Conservation (phyloP, 768 basidiomycete species). For the Lentinus tigrinus region DNA sequence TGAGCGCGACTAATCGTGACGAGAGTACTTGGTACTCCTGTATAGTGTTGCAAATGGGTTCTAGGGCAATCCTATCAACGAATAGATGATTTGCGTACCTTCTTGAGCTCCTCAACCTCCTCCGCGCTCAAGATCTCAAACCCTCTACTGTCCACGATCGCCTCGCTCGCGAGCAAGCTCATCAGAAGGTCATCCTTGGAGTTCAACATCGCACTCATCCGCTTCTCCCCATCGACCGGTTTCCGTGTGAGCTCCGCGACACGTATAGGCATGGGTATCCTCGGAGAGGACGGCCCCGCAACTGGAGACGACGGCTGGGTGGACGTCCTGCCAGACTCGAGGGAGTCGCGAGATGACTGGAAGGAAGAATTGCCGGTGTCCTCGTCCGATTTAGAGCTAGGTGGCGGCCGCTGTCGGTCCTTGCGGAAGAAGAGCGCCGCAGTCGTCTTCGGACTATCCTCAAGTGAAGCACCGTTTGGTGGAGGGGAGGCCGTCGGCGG, state of each 20-base stretch:
- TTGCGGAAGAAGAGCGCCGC: slow-evolving; percentile 53
- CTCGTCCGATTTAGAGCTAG: slow-evolving; percentile 21
- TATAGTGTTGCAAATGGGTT: not conserved
- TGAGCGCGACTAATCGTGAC: slow-evolving; percentile 62
- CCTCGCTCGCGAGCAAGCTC: slow-evolving; percentile 89
- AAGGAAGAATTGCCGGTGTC: slow-evolving; percentile 28
- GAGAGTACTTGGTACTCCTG: slow-evolving; percentile 77
- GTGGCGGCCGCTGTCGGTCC: slow-evolving; percentile 39
- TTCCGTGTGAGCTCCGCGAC: slow-evolving; percentile 35
- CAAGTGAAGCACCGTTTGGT: slow-evolving; percentile 21
- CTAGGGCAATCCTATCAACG: no score
- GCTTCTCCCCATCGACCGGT: slow-evolving; percentile 39
- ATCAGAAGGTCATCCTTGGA: slow-evolving; percentile 84
- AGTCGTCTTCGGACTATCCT: slow-evolving; percentile 38
- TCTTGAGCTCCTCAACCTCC: slow-evolving; percentile 69
- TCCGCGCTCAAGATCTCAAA: slow-evolving; percentile 76
- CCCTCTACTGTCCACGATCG: slow-evolving; percentile 85
- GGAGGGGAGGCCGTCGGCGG: slow-evolving; percentile 41
- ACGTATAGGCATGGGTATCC: slow-evolving; percentile 27
- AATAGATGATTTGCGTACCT: slow-evolving; percentile 38
- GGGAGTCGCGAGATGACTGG: slow-evolving; percentile 24
- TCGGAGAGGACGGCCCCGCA: slow-evolving; percentile 43
- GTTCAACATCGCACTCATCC: slow-evolving; percentile 45
- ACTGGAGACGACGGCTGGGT: slow-evolving; percentile 32
- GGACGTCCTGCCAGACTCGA: slow-evolving; percentile 28